Conservation (phyloP, 257 asterid genomes). For the Capsicum pubescens region DNA sequence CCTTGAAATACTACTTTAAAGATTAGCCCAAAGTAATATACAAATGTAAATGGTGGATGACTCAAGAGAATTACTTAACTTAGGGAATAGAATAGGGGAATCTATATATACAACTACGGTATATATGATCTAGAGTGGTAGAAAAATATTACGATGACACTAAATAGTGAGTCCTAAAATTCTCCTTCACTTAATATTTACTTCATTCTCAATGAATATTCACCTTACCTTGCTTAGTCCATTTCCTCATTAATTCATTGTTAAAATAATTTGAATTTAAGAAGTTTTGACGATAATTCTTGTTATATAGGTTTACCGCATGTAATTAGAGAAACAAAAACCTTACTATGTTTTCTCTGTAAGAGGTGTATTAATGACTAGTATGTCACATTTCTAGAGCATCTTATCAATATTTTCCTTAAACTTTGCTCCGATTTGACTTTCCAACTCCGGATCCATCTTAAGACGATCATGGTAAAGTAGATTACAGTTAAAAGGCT, state of each 20-base stretch:
- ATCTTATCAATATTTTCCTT: conserved; percentile 90
- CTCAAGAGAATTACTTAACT: background rate
- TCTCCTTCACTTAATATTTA: background rate
- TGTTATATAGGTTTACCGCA: background rate
- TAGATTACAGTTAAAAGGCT: conserved; percentile 89
- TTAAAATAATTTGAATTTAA: background rate
- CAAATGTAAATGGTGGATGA: background rate
- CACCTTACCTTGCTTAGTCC: background rate
- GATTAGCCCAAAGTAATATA: background rate
- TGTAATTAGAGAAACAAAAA: background rate
- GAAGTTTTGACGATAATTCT: background rate
- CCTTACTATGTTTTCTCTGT: conserved; percentile 89
- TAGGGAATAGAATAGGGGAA: background rate
- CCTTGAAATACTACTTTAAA: background rate
- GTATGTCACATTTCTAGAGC: conserved; percentile 91
- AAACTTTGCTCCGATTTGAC: conserved; percentile 70
- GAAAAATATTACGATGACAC: background rate
- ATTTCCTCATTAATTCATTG: background rate
- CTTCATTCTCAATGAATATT: conserved; percentile 10
- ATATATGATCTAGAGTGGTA: background rate
- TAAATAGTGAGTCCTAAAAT: background rate
- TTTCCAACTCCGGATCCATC: conserved; percentile 82
- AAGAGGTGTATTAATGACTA: conserved; percentile 90
- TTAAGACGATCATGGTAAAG: too few species aligned
- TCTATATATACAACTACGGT: too few species aligned